These are phyloP conservation scores for Ascochyta viciae-villosae DNA, from an alignment of 2,329 filamentous ascomycete genomes.

Conservation along the genomic window DNA sequence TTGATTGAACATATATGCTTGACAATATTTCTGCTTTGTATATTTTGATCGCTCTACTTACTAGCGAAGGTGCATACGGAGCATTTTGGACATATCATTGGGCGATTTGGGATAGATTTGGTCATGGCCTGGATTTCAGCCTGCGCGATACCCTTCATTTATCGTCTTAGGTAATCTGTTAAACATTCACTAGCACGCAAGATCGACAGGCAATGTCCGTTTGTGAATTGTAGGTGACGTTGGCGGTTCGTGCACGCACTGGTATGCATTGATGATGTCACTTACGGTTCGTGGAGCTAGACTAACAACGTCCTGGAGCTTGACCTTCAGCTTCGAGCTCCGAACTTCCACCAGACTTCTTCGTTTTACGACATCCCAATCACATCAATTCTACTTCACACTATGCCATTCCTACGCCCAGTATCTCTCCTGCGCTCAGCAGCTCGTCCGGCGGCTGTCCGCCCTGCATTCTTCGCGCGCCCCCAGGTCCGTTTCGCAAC, in stretches of 20 bases:
- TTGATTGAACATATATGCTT: conserved; percentile 33
- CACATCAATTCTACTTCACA: neutral
- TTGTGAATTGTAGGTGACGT: conserved; percentile 11
- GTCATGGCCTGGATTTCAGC: neutral
- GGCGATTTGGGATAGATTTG: conserved; percentile 1
- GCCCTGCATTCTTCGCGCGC: conserved; percentile 35
- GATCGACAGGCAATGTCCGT: neutral
- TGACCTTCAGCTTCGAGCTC: neutral
- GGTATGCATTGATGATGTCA: conserved; percentile 14
- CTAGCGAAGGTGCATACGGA: conserved; percentile 18
- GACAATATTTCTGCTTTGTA: conserved; percentile 13
- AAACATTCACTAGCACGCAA: neutral
- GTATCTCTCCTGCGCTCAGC: conserved; percentile 38
- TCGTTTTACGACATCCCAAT: neutral
- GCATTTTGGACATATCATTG: conserved; percentile 12
- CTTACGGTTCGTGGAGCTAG: neutral
- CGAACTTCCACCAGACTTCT: neutral
- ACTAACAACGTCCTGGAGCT: neutral
- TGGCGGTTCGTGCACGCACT: conserved; percentile 5
- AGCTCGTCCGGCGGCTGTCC: conserved; percentile 31
- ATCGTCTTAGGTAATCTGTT: neutral
- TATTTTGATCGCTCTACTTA: conserved; percentile 13
- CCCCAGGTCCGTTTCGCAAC: conserved; percentile 45
- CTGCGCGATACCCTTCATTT: conserved; percentile 16
- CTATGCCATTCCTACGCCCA: conserved; percentile 44